Evolutionary conservation across 2,329 filamentous ascomycete species (phyloP).

Genomic region (Trichoderma sp.): DNA sequence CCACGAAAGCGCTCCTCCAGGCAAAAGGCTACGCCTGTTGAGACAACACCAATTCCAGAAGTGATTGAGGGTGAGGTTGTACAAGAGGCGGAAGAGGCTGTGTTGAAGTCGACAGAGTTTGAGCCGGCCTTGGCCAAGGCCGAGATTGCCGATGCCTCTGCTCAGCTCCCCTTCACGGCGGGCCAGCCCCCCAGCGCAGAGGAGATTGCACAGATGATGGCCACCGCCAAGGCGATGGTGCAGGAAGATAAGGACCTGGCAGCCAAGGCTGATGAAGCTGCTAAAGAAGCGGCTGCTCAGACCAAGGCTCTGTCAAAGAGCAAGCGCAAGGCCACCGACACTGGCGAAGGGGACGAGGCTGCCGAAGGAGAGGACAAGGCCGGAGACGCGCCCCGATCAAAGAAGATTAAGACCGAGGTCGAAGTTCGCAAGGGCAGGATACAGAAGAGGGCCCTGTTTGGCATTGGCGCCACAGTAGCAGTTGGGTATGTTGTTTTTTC

Average conservation of each 20-base stretch:
- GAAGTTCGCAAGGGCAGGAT: constrained; percentile 85
- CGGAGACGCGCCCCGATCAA: constrained; percentile 58
- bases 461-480: constrained; percentile 83
- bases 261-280: constrained; percentile 42
- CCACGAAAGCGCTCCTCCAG: constrained; percentile 59
- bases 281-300: constrained; percentile 43
- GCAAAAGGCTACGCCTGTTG: constrained; percentile 47
- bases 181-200: constrained; percentile 73
- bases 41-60: constrained; percentile 37
- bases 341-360: constrained; percentile 64
- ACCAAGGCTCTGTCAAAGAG: constrained; percentile 49
- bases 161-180: constrained; percentile 69
- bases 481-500: constrained; percentile 75
- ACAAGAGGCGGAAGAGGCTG: constrained; percentile 41
- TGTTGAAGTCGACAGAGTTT: constrained; percentile 54
- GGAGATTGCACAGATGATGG: constrained; percentile 81
- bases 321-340: constrained; percentile 77
- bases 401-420: constrained; percentile 80
- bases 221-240: constrained; percentile 87
- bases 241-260: constrained; percentile 59
- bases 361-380: constrained; percentile 35
- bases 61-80: constrained; percentile 40
- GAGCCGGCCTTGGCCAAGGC: constrained; percentile 59
- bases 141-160: constrained; percentile 66
- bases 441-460: constrained; percentile 81